phyloP scores from a whole-genome alignment of 345 rosid genomes.

The Brassica nigra region DNA sequence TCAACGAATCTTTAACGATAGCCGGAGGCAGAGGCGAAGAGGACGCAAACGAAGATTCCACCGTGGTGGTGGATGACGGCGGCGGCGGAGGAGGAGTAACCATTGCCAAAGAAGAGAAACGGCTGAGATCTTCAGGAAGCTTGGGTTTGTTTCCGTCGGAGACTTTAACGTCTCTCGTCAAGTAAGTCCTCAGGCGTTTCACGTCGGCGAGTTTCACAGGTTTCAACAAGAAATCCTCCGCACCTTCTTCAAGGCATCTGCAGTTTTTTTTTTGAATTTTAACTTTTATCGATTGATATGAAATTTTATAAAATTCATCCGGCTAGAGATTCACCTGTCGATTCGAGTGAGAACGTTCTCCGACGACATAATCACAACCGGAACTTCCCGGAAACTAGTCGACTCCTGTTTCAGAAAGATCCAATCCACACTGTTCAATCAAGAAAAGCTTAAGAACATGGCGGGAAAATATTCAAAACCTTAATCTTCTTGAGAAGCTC shows the following conservation, averaged over 20 bases:
- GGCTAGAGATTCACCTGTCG: constrained; percentile 53
- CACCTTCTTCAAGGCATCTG: constrained; percentile 97
- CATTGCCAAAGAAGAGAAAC: background rate
- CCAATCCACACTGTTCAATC: background rate
- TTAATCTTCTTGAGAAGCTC: constrained; percentile 93
- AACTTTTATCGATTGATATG: background rate
- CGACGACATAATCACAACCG: constrained; percentile 96
- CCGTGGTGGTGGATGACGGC: constrained; percentile 13
- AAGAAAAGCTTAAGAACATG: background rate
- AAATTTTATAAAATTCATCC: background rate
- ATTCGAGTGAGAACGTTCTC: constrained; percentile 83
- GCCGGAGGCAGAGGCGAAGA: background rate
- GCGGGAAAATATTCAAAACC: constrained; percentile 45
- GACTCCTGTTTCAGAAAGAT: constrained; percentile 59
- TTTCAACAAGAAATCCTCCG: constrained; percentile 83
- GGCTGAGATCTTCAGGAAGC: constrained; percentile 37
- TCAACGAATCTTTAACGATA: no score
- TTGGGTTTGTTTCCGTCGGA: constrained; percentile 55
- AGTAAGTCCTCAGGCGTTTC: constrained; percentile 61
- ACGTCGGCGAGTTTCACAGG: constrained; percentile 94
- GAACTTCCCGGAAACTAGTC: constrained; percentile 67
- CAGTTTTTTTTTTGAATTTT: background rate
- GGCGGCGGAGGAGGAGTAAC: constrained; percentile 38
- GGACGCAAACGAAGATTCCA: constrained; percentile 31
- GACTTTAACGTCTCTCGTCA: constrained; percentile 48